Conservation (phyloP, 106 monocot genomes). For the Xerophyta viscosa region DNA sequence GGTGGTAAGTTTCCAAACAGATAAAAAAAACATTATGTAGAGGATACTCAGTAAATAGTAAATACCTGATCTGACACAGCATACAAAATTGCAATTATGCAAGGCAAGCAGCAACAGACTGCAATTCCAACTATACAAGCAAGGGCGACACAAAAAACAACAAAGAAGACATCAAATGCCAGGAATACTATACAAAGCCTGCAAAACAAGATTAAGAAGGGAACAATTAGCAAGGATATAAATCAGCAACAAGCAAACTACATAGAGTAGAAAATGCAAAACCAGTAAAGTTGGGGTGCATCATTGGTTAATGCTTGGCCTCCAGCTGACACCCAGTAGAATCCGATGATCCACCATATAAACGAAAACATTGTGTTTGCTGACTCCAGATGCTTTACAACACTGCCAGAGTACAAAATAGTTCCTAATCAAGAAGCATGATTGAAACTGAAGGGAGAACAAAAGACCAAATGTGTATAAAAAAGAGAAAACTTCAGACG, state of each 20-base stretch:
- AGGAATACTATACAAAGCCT: constrained; percentile 75
- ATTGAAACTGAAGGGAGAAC: no score
- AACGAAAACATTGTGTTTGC: constrained; percentile 74
- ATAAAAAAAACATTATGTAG: no score
- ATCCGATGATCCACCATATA: constrained; percentile 76
- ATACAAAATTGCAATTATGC: constrained; percentile 71
- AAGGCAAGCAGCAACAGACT: constrained; percentile 73
- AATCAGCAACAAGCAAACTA: not conserved
- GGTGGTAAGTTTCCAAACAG: not conserved
- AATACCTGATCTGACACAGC: constrained; percentile 70
- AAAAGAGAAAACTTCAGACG: no score
- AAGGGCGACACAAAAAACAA: constrained; percentile 59
- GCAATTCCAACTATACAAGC: constrained; percentile 73
- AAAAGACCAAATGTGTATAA: no score
- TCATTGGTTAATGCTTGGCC: constrained; percentile 42
- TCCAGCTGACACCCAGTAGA: constrained; percentile 65
- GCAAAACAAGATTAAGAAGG: constrained; percentile 18
- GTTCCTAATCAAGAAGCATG: not conserved
- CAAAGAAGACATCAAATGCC: constrained; percentile 80
- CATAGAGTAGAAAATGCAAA: not conserved
- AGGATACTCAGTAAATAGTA: not conserved
- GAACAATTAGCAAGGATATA: not conserved
- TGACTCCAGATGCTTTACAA: constrained; percentile 56
- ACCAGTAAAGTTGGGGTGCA: constrained; percentile 72
- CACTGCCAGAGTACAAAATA: constrained; percentile 11